These are phyloP conservation scores for Asterochloris sp. DNA, from an alignment of 139 green algal species.

Conservation along the genomic window DNA sequence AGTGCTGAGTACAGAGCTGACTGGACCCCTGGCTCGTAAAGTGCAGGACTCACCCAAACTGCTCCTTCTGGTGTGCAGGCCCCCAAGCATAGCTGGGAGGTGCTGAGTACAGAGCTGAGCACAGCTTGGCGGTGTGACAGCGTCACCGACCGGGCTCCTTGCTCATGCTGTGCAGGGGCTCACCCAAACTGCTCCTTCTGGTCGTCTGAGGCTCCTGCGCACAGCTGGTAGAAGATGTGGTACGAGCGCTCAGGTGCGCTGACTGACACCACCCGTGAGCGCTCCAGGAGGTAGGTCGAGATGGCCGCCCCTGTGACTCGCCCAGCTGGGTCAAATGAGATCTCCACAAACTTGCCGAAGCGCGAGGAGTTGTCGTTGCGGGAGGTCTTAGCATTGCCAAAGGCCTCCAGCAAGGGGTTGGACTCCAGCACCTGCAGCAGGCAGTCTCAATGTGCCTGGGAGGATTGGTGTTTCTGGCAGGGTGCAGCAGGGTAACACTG, in stretches of 20 bases:
- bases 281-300: conserved; percentile 77
- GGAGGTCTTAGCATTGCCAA: conserved; percentile 86
- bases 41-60: too few species aligned
- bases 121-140: background rate
- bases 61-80: too few species aligned
- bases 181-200: conserved; percentile 12
- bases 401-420: conserved; percentile 87
- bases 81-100: too few species aligned
- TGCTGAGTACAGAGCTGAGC: background rate
- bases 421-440: conserved; percentile 63
- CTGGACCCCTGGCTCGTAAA: too few species aligned
- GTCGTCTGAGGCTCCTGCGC: conserved; percentile 37
- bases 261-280: conserved; percentile 67
- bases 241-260: conserved; percentile 85
- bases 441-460: background rate
- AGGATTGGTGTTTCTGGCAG: too few species aligned
- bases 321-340: conserved; percentile 66
- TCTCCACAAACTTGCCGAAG: conserved; percentile 88
- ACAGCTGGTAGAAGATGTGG: conserved; percentile 97
- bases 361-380: conserved; percentile 83
- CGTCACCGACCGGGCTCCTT: background rate
- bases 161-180: background rate
- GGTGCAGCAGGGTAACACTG: too few species aligned
- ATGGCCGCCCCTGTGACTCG: conserved; percentile 54
- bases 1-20: background rate